Evolutionary conservation across 1,284 basidiomycete species (phyloP).

Genomic region (Sparassis latifolia): DNA sequence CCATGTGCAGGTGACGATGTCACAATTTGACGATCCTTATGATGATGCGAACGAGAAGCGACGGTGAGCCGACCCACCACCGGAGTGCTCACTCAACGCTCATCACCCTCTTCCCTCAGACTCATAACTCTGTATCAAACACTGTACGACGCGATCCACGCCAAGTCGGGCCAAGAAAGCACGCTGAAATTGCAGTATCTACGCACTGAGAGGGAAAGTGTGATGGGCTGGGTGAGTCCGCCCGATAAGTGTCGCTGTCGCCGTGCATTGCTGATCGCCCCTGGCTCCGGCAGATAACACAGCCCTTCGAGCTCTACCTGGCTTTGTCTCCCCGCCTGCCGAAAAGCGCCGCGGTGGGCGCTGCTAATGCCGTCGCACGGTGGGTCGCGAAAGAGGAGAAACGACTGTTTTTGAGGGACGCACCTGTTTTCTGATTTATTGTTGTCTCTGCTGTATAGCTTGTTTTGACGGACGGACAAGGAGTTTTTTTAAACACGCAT

Average conservation of each 20-base stretch:
- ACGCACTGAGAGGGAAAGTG: conserved; percentile 77
- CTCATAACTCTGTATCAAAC: conserved; percentile 81
- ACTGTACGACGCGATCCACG: conserved; percentile 80
- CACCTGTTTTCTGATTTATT: conserved; percentile 69
- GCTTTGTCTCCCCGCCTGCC: conserved; percentile 77
- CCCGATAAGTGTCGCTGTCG: neutral
- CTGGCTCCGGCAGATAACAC: conserved; percentile 63
- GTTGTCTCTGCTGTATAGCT: neutral
- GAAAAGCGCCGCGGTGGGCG: conserved; percentile 79
- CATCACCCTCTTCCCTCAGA: conserved; percentile 30
- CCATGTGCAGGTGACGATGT: conserved; percentile 84
- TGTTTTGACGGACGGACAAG: neutral
- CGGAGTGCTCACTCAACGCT: neutral
- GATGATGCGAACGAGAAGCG: conserved; percentile 49
- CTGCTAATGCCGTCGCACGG: conserved; percentile 81
- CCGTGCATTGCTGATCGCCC: conserved; percentile 1
- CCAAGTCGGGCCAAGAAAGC: conserved; percentile 72
- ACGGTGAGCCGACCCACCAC: conserved; percentile 34
- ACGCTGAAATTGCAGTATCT: conserved; percentile 81
- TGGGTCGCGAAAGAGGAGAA: conserved; percentile 90
- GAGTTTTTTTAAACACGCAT: no score
- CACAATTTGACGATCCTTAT: conserved; percentile 81
- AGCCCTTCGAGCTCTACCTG: conserved; percentile 89
- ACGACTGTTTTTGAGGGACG: conserved; percentile 78
- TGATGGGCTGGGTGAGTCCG: conserved; percentile 79